Conservation (phyloP, 2,329 filamentous ascomycete genomes). For the Amylocarpus encephaloides region DNA sequence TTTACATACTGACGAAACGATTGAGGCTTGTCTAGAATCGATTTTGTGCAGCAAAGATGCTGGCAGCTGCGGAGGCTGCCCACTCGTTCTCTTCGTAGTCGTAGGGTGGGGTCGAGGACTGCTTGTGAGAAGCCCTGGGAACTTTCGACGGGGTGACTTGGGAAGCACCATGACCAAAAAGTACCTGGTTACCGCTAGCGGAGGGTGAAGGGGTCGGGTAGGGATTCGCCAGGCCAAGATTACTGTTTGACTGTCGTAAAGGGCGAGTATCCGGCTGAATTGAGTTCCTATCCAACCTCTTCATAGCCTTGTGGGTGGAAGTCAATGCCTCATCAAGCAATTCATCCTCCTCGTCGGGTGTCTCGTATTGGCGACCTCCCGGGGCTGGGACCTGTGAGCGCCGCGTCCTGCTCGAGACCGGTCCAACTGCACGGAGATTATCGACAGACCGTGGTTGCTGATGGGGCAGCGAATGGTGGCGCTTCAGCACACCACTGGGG, state of each 20-base stretch:
- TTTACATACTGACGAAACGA: slow-evolving; percentile 24
- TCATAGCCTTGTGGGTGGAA: slow-evolving; percentile 69
- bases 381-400: slow-evolving; percentile 64
- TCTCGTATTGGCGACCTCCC: slow-evolving; percentile 80
- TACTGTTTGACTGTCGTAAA: slow-evolving; percentile 58
- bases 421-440: slow-evolving; percentile 50
- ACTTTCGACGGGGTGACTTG: slow-evolving; percentile 44
- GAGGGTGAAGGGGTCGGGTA: slow-evolving; percentile 69
- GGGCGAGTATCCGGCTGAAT: slow-evolving; percentile 38
- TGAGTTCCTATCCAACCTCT: slow-evolving; percentile 51
- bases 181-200: slow-evolving; percentile 70
- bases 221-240: slow-evolving; percentile 53
- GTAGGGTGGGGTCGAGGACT: slow-evolving; percentile 94
- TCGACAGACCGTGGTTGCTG: slow-evolving; percentile 51
- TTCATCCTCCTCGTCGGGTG: slow-evolving; percentile 94
- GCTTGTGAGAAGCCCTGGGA: slow-evolving; percentile 43
- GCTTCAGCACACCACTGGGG: slow-evolving; percentile 50
- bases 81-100: slow-evolving; percentile 92
- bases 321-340: slow-evolving; percentile 82
- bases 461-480: slow-evolving; percentile 58
- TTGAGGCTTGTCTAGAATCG: slow-evolving; percentile 40
- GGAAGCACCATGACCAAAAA: slow-evolving; percentile 55
- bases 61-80: slow-evolving; percentile 75
- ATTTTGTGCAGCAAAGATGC: slow-evolving; percentile 69
- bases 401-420: slow-evolving; percentile 73